Evolutionary conservation across 2,329 filamentous ascomycete genomes (phyloP).

Genomic region (Cadophora sp.): DNA sequence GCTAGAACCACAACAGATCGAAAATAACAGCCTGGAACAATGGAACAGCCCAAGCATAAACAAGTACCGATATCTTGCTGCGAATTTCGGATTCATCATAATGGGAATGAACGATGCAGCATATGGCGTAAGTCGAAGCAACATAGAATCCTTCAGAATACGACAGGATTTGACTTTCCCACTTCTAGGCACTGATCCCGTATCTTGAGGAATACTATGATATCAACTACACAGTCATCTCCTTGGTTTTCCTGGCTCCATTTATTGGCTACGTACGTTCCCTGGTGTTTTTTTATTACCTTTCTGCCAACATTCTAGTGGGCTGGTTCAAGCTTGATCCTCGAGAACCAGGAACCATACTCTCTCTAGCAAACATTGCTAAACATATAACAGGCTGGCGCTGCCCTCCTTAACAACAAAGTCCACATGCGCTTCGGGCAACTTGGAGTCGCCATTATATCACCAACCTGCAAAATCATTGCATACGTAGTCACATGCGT

Average conservation of each 20-base stretch:
- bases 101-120: conserved; percentile 75
- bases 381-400: conserved; percentile 49
- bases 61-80: conserved; percentile 62
- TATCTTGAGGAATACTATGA: conserved; percentile 66
- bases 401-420: conserved; percentile 68
- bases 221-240: conserved; percentile 67
- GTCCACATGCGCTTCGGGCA: conserved; percentile 67
- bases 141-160: conserved; percentile 47
- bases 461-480: conserved; percentile 65
- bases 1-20: conserved; percentile 7
- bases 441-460: conserved; percentile 72
- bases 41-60: conserved; percentile 71
- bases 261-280: conserved; percentile 62
- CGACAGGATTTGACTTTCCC: conserved; percentile 86
- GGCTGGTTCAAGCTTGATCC: too few relatives aligned
- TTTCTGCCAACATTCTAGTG: not conserved
- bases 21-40: conserved; percentile 49
- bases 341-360: not conserved
- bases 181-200: conserved; percentile 56
- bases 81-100: conserved; percentile 67
- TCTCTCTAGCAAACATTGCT: not conserved
- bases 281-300: not conserved
- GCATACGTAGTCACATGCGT: conserved; percentile 71
- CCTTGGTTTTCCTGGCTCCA: conserved; percentile 70
- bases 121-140: conserved; percentile 58